phyloP scores from a whole-genome alignment of 1,284 basidiomycete genomes.

The Moesziomyces sp. region DNA sequence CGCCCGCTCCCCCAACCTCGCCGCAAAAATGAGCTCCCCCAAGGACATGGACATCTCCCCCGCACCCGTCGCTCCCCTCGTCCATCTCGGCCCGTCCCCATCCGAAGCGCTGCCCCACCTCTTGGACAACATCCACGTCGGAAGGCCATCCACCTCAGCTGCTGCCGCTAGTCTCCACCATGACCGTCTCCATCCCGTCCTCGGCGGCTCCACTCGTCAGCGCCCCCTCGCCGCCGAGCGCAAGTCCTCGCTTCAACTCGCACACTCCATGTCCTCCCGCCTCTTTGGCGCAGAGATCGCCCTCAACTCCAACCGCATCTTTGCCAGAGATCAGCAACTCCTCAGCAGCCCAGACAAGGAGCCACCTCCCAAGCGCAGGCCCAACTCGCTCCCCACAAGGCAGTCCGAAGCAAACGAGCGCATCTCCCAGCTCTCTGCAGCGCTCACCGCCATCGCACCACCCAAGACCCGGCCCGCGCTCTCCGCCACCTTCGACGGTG shows the following conservation, averaged over 20 bases:
- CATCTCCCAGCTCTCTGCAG: slow-evolving; percentile 34
- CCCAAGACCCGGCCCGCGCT: slow-evolving; percentile 24
- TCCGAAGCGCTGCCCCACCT: slow-evolving; percentile 30
- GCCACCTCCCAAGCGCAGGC: slow-evolving; percentile 54
- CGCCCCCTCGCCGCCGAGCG: slow-evolving; percentile 23
- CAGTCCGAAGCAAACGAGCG: slow-evolving; percentile 37
- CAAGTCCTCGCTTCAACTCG: slow-evolving; percentile 29
- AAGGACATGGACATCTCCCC: slow-evolving; percentile 65
- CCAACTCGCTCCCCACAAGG: slow-evolving; percentile 47
- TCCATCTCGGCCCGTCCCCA: slow-evolving; percentile 20
- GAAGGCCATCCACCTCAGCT: slow-evolving; percentile 4
- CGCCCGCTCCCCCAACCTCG: slow-evolving; percentile 48
- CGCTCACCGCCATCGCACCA: slow-evolving; percentile 24
- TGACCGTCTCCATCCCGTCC: slow-evolving; percentile 30
- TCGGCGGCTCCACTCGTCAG: slow-evolving; percentile 25
- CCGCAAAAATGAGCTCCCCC: slow-evolving; percentile 60
- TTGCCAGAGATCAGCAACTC: slow-evolving; percentile 25
- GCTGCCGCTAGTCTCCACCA: slow-evolving; percentile 2
- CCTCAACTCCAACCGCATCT: slow-evolving; percentile 41
- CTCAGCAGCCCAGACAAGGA: slow-evolving; percentile 58
- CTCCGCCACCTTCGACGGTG: slow-evolving; percentile 22
- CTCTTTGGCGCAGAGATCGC: slow-evolving; percentile 61
- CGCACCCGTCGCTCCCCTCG: slow-evolving; percentile 12
- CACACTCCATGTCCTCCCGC: slow-evolving; percentile 35
- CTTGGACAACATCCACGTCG: slow-evolving; percentile 31